phyloP scores from a whole-genome alignment of 805 yeast species.

The Metschnikowia henanensis region DNA sequence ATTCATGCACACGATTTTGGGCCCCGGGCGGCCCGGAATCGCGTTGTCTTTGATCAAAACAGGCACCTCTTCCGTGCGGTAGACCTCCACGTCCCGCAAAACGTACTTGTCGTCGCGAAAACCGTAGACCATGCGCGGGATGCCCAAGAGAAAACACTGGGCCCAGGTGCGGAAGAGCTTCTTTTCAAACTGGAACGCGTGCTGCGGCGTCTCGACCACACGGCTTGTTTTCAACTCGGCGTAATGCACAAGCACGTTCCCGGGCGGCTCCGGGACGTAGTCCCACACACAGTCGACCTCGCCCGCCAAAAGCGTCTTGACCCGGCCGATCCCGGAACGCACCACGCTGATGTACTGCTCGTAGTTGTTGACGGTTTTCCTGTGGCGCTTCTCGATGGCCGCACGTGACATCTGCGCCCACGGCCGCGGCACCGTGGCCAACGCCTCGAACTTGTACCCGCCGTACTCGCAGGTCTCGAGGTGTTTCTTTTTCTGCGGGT shows the following conservation, averaged over 20 bases:
- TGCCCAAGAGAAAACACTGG: constrained; percentile 86
- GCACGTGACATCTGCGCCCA: constrained; percentile 68
- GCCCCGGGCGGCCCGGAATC: constrained; percentile 28
- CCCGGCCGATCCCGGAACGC: constrained; percentile 77
- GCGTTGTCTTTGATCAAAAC: constrained; percentile 56
- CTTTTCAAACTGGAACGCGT: constrained; percentile 66
- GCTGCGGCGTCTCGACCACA: constrained; percentile 53
- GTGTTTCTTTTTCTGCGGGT: constrained; percentile 27
- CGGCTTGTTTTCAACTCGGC: constrained; percentile 80
- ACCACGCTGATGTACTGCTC: constrained; percentile 84
- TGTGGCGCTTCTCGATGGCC: constrained; percentile 64
- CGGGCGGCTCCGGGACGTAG: constrained; percentile 53
- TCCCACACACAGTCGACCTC: constrained; percentile 93
- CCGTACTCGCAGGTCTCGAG: constrained; percentile 49
- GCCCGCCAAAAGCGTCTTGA: constrained; percentile 72
- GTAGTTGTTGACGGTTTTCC: constrained; percentile 60
- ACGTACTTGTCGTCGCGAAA: constrained; percentile 73
- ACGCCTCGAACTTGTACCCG: constrained; percentile 84
- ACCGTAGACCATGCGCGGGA: constrained; percentile 80
- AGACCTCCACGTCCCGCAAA: constrained; percentile 73
- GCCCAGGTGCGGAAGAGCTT: constrained; percentile 88
- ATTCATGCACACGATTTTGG: constrained; percentile 68
- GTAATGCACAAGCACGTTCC: constrained; percentile 67
- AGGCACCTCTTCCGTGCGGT: constrained; percentile 77
- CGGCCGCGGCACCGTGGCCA: constrained; percentile 75